phyloP scores from a whole-genome alignment of 1,284 basidiomycete species.

The Cryptococcus deneoformans region DNA sequence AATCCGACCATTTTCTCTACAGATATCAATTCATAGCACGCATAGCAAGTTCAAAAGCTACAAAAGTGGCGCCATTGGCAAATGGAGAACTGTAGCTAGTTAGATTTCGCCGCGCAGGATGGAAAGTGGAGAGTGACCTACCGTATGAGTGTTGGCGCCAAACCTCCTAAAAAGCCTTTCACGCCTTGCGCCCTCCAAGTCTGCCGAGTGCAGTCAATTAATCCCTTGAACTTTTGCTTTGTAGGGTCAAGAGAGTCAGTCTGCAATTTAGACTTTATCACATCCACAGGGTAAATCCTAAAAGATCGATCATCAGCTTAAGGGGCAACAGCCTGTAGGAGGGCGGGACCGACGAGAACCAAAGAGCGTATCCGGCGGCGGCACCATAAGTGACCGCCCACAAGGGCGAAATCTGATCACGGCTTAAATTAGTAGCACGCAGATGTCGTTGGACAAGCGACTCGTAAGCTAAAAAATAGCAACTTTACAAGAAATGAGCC shows the following conservation, averaged over 20 bases:
- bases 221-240: conserved; percentile 75
- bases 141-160: conserved; percentile 88
- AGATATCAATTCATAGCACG: conserved; percentile 30
- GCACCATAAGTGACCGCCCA: conserved; percentile 83
- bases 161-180: conserved; percentile 84
- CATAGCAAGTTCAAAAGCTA: conserved; percentile 85
- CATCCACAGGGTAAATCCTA: conserved; percentile 87
- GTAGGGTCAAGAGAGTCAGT: conserved; percentile 78
- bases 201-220: conserved; percentile 75
- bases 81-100: conserved; percentile 34
- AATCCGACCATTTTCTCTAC: too few species aligned
- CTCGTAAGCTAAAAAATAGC: conserved; percentile 93
- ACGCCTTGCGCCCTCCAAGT: conserved; percentile 79
- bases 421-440: conserved; percentile 61
- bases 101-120: background rate
- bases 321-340: background rate
- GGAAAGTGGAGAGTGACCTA: conserved; percentile 46
- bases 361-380: conserved; percentile 57
- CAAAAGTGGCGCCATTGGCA: conserved; percentile 89
- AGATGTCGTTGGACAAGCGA: conserved; percentile 84
- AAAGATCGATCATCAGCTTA: too few species aligned
- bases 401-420: conserved; percentile 73
- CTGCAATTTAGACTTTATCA: conserved; percentile 94
- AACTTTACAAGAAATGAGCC: conserved; percentile 18
- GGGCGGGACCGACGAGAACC: conserved; percentile 23